Base-by-base conservation (phyloP, 257 asterid species). In the Primulina tabacum region DNA sequence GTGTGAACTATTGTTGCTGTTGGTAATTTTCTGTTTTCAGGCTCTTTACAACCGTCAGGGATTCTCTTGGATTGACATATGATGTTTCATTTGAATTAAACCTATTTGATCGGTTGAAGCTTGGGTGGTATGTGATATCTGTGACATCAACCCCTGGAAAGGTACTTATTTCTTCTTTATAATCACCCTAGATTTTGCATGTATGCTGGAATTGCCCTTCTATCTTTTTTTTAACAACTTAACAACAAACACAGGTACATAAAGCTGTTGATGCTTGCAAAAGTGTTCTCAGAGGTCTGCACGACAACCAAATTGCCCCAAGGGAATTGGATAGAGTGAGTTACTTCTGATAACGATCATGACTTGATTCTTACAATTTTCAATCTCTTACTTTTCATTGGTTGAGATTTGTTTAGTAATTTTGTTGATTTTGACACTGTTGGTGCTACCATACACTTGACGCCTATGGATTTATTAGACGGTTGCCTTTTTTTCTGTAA, bases 261-360 rank as follows among this genome's bases (percentile, higher is more conserved):
- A 91, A 88, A 82, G 99, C 99, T 82, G 99, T 94, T 79, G 97
- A 94, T 76, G 97, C 99, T 78, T 94, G 99, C 92, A 94, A 88
- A 83, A 86, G 83, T 86, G 99, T 94, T 79, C 88, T 94, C 38
- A 81, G 97, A 83, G 97, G 97, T 77, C 80, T 94, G 73, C 86
- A 85, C 70, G 84, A 85, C 80, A 88, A 77, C 84, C 81, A 72
- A 73, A 85, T 94, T 81, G 88, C 93, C 73, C 90, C 89, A 28
- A 86, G 99, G 79, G 99, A 94, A 85, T 83, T 94, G 87, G 99
- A 94, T 76, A 85, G 99, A 83, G 99, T 91, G 73, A 85, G 99
- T 88, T 70, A 58, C 69, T 62, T 73, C 70, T 16, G 60, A 28
- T 30, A 66, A 75, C 65, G 66, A 60, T 70, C 34, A 16, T 52